Evolutionary conservation across 2,329 filamentous ascomycete genomes (phyloP).

Genomic region (Camptophora hylomeconis): DNA sequence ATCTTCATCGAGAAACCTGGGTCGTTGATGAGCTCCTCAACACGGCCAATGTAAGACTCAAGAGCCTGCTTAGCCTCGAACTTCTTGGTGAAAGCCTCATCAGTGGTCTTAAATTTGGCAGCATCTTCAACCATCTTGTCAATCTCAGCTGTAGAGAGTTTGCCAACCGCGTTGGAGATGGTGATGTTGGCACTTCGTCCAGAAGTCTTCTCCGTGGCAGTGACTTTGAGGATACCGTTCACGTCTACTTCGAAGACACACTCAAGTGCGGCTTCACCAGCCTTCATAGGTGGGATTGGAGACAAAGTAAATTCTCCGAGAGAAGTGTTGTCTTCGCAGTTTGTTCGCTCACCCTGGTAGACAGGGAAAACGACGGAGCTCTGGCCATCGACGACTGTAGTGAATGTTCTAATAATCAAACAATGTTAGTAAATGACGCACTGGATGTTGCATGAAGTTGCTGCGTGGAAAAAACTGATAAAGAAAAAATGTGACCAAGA

Average conservation of each 20-base stretch:
- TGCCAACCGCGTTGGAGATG: conserved; percentile 98
- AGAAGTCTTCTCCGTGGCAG: conserved; percentile 96
- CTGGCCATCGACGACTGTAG: conserved; percentile 62
- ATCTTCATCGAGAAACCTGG: conserved; percentile 91
- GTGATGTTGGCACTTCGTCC: conserved; percentile 98
- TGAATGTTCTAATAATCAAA: conserved; percentile 51
- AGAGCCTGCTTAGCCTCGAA: conserved; percentile 99
- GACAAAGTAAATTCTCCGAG: conserved; percentile 94
- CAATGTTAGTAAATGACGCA: conserved; percentile 4
- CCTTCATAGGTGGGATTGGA: conserved; percentile 73
- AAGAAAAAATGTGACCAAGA: too few species aligned
- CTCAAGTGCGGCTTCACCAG: conserved; percentile 92
- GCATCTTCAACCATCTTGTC: conserved; percentile 97
- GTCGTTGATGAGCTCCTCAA: conserved; percentile 98
- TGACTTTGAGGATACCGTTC: conserved; percentile 99
- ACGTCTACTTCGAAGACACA: conserved; percentile 99
- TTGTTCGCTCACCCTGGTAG: conserved; percentile 91
- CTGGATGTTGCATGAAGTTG: conserved; percentile 7
- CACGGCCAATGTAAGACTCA: conserved; percentile 95
- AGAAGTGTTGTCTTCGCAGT: conserved; percentile 97
- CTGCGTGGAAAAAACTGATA: neutral
- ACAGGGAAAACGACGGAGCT: conserved; percentile 83
- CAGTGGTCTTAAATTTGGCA: conserved; percentile 95
- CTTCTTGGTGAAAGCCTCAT: conserved; percentile 98
- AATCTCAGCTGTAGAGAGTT: conserved; percentile 87